Evolutionary conservation across 2,329 filamentous ascomycete species (phyloP).

Genomic region (Pyricularia sp.): DNA sequence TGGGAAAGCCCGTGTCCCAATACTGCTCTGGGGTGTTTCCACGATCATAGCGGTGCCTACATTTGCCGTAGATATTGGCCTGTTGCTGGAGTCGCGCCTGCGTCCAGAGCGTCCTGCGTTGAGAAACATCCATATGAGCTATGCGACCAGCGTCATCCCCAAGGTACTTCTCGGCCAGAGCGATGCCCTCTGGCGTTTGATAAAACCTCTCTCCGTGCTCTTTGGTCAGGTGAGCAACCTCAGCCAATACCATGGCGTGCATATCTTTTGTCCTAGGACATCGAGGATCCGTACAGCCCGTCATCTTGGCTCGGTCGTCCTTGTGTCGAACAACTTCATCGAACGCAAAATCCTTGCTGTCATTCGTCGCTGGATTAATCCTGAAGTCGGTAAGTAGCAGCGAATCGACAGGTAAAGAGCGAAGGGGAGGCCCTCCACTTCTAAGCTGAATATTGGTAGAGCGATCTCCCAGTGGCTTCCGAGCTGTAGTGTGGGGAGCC

Average conservation of each 20-base stretch:
- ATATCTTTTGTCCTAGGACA: slow-evolving; percentile 67
- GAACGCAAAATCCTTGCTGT: slow-evolving; percentile 64
- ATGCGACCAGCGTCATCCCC: slow-evolving; percentile 51
- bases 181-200: slow-evolving; percentile 27
- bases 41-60: slow-evolving; percentile 65
- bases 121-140: slow-evolving; percentile 45
- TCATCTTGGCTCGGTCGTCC: slow-evolving; percentile 58
- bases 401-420: slow-evolving; percentile 44
- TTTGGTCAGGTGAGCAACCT: slow-evolving; percentile 19
- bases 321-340: slow-evolving; percentile 64
- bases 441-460: background rate
- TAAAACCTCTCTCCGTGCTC: slow-evolving; percentile 14
- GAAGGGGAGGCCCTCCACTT: slow-evolving; percentile 28
- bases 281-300: slow-evolving; percentile 63
- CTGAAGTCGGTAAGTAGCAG: slow-evolving; percentile 69
- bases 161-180: slow-evolving; percentile 45
- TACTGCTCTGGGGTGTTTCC: slow-evolving; percentile 73
- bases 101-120: slow-evolving; percentile 59
- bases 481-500: background rate
- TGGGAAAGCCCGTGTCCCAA: slow-evolving; percentile 85
- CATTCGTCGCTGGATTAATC: slow-evolving; percentile 64
- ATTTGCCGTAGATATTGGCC: slow-evolving; percentile 67
- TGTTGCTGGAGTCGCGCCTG: slow-evolving; percentile 66
- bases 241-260: slow-evolving; percentile 50
- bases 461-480: background rate